Evolutionary conservation across 768 basidiomycete species (phyloP).

Genomic region (Boletus subparvulus): DNA sequence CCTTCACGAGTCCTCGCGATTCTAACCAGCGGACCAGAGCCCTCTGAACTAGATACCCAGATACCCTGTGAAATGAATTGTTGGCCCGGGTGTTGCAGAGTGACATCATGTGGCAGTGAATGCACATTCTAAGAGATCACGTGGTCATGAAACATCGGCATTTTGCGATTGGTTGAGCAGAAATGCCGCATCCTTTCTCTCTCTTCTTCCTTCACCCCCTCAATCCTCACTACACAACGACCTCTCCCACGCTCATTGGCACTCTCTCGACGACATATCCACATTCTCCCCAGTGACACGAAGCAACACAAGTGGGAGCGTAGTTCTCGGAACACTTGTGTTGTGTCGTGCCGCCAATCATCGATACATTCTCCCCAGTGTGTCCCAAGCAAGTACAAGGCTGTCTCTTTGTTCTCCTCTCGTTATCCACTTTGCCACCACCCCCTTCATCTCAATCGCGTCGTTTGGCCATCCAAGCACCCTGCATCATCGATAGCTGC

Average conservation of each 20-base stretch:
- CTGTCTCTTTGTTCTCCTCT: not conserved
- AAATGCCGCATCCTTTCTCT: constrained; percentile 39
- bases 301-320: constrained; percentile 42
- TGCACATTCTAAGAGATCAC: constrained; percentile 13
- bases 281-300: constrained; percentile 5
- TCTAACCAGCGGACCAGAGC: not conserved
- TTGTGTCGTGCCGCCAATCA: constrained; percentile 14
- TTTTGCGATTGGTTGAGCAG: constrained; percentile 38
- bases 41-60: too few species aligned
- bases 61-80: not conserved
- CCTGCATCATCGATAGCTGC: not conserved
- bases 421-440: not conserved
- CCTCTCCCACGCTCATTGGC: not conserved
- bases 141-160: constrained; percentile 5
- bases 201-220: not conserved
- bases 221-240: not conserved
- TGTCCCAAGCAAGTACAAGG: not conserved
- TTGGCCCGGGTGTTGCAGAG: not conserved
- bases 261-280: not conserved
- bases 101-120: too few species aligned
- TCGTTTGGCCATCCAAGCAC: not conserved
- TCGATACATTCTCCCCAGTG: not conserved
- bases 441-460: too few species aligned
- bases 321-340: constrained; percentile 45
- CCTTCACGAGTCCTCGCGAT: too few species aligned